Evolutionary conservation across 192 early-diverging fungal genomes (phyloP), one percentile per base, ranked within the genome.

Genomic region (Obelidium mucronatum): DNA sequence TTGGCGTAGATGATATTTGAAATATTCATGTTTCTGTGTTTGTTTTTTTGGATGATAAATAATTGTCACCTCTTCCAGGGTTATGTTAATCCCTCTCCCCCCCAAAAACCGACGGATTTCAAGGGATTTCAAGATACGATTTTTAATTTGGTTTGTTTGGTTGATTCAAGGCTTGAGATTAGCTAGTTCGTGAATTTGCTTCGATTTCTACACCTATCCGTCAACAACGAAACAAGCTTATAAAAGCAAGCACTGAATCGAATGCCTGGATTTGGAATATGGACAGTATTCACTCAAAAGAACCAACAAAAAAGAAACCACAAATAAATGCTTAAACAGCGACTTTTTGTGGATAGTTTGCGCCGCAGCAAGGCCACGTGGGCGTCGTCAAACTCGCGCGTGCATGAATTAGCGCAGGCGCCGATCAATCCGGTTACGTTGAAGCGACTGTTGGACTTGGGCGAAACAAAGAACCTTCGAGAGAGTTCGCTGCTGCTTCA

Each of bases 351-450:
- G 15, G 51, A 15, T 60, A 8, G 59, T 30, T 36, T 65, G 15
- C 58, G 58, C 33, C 67, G 67, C 15, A 31, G n/a, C 1, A 69
- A 69, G 19, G 48, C 28, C 51, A 69, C 67, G 30, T 69, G 67
- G 67, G 67, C 67, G 30, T 44, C 67, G 51, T 24, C 44, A 19
- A 69, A 69, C 24, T 53, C 67, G 40, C 67, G 51, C 11, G 40
- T 81, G 26, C 44, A 53, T 22, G 69, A 74, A 30, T 33, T 58
- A 48, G 91, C 92, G 6, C 80, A 79, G 51, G 80, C 83, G 71
- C 79, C 83, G 3, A 83, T 92, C 34, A 85, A 82, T 35, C 93
- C 89, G 3, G 91, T 96, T 35, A 95, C 93, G 19, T 78, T 97
- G 44, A 84, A 89, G 26, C 84, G 95, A 56, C 87, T 97, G 15